Evolutionary conservation across 768 basidiomycete species (phyloP), one percentile per base, ranked within the genome.

Genomic region (Lactarius evosmus): DNA sequence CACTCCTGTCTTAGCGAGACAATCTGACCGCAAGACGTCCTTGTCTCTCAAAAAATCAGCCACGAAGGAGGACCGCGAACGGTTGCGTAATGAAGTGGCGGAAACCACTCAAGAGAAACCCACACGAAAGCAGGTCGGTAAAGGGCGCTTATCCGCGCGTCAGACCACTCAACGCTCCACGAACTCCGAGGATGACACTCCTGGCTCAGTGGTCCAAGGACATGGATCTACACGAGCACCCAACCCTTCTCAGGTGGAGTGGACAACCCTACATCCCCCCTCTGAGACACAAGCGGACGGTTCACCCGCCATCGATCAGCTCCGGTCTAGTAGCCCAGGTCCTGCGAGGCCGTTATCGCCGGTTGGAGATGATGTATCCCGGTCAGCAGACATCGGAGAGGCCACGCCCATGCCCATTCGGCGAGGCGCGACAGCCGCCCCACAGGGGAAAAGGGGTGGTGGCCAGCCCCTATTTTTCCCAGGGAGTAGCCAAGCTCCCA

Each of bases 401-500:
- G 34, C 53, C 27, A 53, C 33, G 4, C 54, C 64, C 12, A 17
- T 30, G 19, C 33, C 53, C 38, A 30, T 2, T 53, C 46, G 38
- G 25, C 40, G 41, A 54, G 7, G 54, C 22, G 9, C 32, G 57
- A 33, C 17, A 36, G n/a, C 3, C 34, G 8, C 25, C 16, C 46
- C 60, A 32, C 27, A 22, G 27, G n/a, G 38, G 33, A 41, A 51
- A 51, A 44, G 22, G 55, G 32, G 54, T n/a, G 11, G 3, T 9
- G 9, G 11, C 19, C 27, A 51, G 14, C 58, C 66, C 12, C 66
- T 68, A 16, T 68, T 68, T 53, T 49, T 67, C 29, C 66, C 66
- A 5, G 66, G 61, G 2, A 67, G 66, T 40, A 68, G 67, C 46
- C 67, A 68, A 52, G 44, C 40, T n/a, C 61, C 52, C 8, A 53